Evolutionary conservation across 2,329 filamentous ascomycete species (phyloP).

Genomic region (Rhynchosporium graminicola): DNA sequence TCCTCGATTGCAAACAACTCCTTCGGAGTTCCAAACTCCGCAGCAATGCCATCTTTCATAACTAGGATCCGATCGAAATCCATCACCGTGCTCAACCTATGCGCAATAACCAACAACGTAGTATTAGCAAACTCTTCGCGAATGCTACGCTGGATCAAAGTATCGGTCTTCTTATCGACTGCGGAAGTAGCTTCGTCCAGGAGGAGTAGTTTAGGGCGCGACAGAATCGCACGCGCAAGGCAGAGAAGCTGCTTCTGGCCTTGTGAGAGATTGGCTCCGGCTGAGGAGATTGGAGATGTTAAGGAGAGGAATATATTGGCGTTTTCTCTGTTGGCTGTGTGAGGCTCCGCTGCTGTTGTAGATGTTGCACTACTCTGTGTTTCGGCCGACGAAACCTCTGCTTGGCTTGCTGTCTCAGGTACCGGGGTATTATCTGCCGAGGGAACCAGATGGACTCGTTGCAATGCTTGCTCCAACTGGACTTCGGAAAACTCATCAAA

Average conservation of each 20-base stretch:
- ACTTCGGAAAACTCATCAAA: conserved; percentile 29
- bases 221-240: conserved; percentile 82
- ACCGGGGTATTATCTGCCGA: conserved; percentile 16
- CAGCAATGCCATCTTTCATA: conserved; percentile 63
- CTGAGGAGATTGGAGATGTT: conserved; percentile 64
- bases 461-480: conserved; percentile 79
- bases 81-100: conserved; percentile 72
- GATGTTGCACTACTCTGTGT: conserved; percentile 14
- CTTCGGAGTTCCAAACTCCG: conserved; percentile 64
- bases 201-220: conserved; percentile 83
- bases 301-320: conserved; percentile 46
- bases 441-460: conserved; percentile 78
- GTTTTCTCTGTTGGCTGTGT: conserved; percentile 20
- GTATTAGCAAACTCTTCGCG: conserved; percentile 68
- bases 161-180: conserved; percentile 73
- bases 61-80: conserved; percentile 75
- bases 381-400: conserved; percentile 13
- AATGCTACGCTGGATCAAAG: conserved; percentile 72
- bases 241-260: conserved; percentile 94
- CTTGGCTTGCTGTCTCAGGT: not conserved
- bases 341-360: conserved; percentile 16
- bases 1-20: conserved; percentile 48
- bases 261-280: conserved; percentile 57
- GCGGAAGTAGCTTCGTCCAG: conserved; percentile 88
- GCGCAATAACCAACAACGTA: conserved; percentile 72